Conservation (phyloP, 2,329 filamentous ascomycete species). For the Ophiostoma triangulosporum region DNA sequence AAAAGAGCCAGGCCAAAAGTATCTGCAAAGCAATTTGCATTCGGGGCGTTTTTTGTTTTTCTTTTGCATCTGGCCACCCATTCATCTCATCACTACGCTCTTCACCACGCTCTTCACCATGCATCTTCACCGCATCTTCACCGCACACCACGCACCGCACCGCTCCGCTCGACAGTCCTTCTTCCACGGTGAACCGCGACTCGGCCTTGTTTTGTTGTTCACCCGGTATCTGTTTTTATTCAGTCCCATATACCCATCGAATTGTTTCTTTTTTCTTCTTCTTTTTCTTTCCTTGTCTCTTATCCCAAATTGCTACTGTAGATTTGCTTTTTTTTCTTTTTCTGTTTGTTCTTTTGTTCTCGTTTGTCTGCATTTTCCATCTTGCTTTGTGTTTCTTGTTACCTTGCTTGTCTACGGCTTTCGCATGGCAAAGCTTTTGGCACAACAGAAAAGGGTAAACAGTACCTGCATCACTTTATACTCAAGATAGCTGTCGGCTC, state of each 20-base stretch:
- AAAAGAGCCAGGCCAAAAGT: not conserved
- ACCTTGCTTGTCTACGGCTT: not conserved
- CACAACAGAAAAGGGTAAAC: not conserved
- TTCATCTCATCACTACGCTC: not conserved
- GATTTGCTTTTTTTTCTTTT: not conserved
- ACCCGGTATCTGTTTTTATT: not conserved
- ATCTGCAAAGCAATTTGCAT: not conserved
- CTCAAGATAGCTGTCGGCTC: too few species aligned
- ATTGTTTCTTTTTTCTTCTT: not conserved
- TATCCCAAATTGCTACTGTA: not conserved
- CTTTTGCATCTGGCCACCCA: not conserved
- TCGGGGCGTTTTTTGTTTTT: not conserved
- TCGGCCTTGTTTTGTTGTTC: not conserved
- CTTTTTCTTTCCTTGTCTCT: not conserved
- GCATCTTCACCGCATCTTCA: not conserved
- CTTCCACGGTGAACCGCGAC: not conserved
- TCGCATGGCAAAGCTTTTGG: not conserved
- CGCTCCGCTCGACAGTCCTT: not conserved
- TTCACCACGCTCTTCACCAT: not conserved
- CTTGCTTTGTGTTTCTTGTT: not conserved
- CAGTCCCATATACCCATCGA: conserved; percentile 1
- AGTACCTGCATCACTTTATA: not conserved
- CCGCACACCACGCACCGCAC: not conserved
- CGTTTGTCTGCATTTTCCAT: not conserved
- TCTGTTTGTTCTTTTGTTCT: not conserved